Conservation (phyloP, 208 protist genomes). For the Trypanosoma theileri region DNA sequence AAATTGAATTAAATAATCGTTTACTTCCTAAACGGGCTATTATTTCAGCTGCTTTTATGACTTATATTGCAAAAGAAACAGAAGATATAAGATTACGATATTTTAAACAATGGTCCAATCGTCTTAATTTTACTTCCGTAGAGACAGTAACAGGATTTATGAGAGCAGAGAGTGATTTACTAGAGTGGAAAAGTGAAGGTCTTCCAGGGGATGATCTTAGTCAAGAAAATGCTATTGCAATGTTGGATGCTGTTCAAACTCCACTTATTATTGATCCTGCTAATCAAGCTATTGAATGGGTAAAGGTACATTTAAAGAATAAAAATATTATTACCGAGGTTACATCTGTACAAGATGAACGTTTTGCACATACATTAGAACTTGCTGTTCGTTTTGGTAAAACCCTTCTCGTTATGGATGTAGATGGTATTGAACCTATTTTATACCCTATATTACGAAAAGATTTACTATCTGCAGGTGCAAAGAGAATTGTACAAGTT, state of each 20-base stretch:
- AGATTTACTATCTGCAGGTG: constrained; percentile 90
- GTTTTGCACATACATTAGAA: constrained; percentile 95
- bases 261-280: constrained; percentile 97
- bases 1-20: constrained; percentile 65
- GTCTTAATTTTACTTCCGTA: constrained; percentile 41
- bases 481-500: constrained; percentile 92
- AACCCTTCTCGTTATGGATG: constrained; percentile 96
- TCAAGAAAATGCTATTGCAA: constrained; percentile 96
- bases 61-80: constrained; percentile 86
- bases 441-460: constrained; percentile 94
- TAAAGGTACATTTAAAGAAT: constrained; percentile 78
- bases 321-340: constrained; percentile 81
- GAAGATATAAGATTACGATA: constrained; percentile 82
- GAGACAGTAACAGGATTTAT: constrained; percentile 86
- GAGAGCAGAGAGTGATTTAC: constrained; percentile 92
- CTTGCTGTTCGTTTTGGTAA: constrained; percentile 98
- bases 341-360: constrained; percentile 89
- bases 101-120: constrained; percentile 79
- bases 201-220: constrained; percentile 94
- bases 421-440: constrained; percentile 93
- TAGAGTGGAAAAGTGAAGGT: constrained; percentile 95
- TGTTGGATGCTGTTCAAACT: constrained; percentile 84
- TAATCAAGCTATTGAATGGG: constrained; percentile 92
- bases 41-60: constrained; percentile 89
- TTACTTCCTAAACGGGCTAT: constrained; percentile 86